Evolutionary conservation across 228 moss, liverwort and hornwort species (phyloP), one percentile per base, ranked within the genome.

Genomic region (Sphagnum magellanicum): DNA sequence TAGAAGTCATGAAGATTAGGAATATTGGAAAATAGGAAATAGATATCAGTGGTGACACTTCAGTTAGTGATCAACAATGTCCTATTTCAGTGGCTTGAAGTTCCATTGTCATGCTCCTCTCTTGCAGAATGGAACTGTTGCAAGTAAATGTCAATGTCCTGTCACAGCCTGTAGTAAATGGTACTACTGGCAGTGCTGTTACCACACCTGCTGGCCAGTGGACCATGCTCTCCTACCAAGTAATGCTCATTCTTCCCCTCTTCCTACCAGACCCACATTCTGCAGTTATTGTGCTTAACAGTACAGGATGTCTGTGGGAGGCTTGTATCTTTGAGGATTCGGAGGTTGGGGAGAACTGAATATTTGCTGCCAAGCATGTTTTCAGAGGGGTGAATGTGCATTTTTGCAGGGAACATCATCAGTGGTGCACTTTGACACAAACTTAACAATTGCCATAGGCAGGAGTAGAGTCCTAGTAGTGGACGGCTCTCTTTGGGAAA

Each of bases 181-280:
- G 84, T 0, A 81, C 80, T 11, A 85, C 84, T 16, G 84, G 84
- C 9, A 81, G 81, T 4, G 84, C 79, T 4, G 81, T 81, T 61
- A 81, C 81, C 61, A 85, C 84, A 50, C 81, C 84, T 13, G 81
- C 81, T 74, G 84, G 81, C 6, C 84, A 85, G 55, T 81, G 84
- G 59, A 81, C 84, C 7, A 85, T 85, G 84, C 81, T 85, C 5
- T 81, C 84, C n/a, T 85, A 85, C 66, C 84, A 85, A 63, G 84
- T 85, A 63, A 10, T 61, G 32, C 32, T 32, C 32, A 32, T 32
- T 32, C 32, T 32, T 32, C 32, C 32, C 32, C 32, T 32, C 32
- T 32, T 32, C 32, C 32, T 32, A 32, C 32, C 32, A 32, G 32
- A 32, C 32, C 32, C 32, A 32, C 32, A 32, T 32, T 32, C 32